Evolutionary conservation across 768 basidiomycete genomes (phyloP), one percentile per base, ranked within the genome.

Genomic region (Ramaria rubella): DNA sequence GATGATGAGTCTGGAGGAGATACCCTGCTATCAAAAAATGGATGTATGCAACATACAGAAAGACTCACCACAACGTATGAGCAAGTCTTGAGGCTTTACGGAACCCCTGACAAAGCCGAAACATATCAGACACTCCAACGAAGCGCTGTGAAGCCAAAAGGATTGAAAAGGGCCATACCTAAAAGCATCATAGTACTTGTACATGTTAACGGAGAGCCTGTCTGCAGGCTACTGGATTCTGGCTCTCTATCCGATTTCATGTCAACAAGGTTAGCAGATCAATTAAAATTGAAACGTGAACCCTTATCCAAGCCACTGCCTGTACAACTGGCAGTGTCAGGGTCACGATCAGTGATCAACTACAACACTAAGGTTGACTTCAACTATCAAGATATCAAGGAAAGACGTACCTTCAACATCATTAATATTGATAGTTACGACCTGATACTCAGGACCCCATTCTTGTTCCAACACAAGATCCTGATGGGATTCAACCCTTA

Each of bases 311-410:
- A 66, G 27, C 75, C 72, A 2, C 24, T 78, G 2, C 54, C 65
- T 0, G 45, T 77, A 0, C 72, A 75, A 15, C 60, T 80, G 0
- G 77, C 76, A 0, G 70, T 74, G 0, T 70, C 73, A 34, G 78
- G 76, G 0, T 78, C 76, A 0, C 48, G 69, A 0, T 67, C 73
- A 0, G 70, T 71, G 51, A 63, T 79, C 0, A 76, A 72, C 49
- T 64, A 31, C 24, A 46, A 62, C 0, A 60, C 67, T 0, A 56
- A 29, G 3, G 72, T 62, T 0, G 8, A 62, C 3, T 33, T 77
- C 3, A 34, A 61, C 8, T 78, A 76, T 59, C 70, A 76, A 57
- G 26, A 45, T 0, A 71, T 78, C 0, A 59, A 67, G 7, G 67
- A 69, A 14, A 40, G 56, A 0, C 34, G 66, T 0, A 58, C 64